phyloP scores from a whole-genome alignment of 495 filamentous ascomycete genomes.

The Aspergillus asperescens region DNA sequence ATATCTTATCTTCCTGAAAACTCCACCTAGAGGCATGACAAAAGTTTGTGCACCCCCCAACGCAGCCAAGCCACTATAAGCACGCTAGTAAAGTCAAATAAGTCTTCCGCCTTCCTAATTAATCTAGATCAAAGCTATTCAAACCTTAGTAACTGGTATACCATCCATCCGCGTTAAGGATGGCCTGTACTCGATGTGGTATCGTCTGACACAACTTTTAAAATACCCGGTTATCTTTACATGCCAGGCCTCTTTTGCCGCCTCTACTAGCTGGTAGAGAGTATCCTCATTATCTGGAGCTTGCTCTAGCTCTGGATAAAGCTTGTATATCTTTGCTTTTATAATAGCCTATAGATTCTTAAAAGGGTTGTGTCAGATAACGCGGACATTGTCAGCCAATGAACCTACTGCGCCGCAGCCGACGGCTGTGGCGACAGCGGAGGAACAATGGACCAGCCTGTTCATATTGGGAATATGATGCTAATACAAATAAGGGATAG shows the following conservation, averaged over 20 bases:
- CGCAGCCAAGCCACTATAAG: neutral
- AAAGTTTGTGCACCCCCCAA: neutral
- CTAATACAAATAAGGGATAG: too few relatives aligned
- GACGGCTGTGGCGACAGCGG: too few relatives aligned
- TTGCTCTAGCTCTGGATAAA: neutral
- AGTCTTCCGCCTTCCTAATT: too few relatives aligned
- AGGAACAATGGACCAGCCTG: too few relatives aligned
- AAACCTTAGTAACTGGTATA: too few relatives aligned
- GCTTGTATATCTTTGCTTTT: neutral
- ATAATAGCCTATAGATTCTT: neutral
- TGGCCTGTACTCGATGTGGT: neutral
- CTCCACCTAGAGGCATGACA: neutral
- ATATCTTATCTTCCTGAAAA: too few relatives aligned
- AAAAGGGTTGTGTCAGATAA: too few relatives aligned
- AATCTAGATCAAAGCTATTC: too few relatives aligned
- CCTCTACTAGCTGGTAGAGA: neutral
- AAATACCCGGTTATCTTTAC: neutral
- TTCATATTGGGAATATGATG: too few relatives aligned
- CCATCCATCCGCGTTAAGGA: too few relatives aligned
- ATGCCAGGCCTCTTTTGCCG: conserved; percentile 1
- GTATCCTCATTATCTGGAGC: neutral
- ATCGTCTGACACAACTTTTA: neutral
- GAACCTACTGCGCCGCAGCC: too few relatives aligned
- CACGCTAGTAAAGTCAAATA: neutral
- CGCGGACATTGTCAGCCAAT: too few relatives aligned